Base-by-base conservation (phyloP, 1,284 basidiomycete species). In the Cryptococcus sp. region DNA sequence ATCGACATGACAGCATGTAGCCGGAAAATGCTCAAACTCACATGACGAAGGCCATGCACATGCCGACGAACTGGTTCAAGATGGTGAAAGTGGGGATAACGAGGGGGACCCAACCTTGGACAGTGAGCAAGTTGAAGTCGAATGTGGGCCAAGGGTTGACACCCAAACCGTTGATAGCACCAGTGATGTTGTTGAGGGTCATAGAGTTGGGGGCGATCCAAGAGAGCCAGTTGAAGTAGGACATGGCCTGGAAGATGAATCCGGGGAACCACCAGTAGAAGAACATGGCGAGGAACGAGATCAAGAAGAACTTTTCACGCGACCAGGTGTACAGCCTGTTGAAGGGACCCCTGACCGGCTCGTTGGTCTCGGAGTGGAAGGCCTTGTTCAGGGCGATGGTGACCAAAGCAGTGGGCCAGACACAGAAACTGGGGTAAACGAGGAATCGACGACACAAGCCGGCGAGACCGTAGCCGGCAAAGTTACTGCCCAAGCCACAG, bases 191-290 rank as follows among this genome's bases (percentile, higher is more conserved):
- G 55, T 57, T 61, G n/a, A 71, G 53, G 2, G 48, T 50, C 25
- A 66, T 50, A 50, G 70, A 68, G 56, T 69, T 68, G 15, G 84
- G 84, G 38, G 74, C 78, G 64, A 86, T 85, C 85, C 85, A 86
- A 61, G 80, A 81, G 19, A 85, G 80, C 85, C 85, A 86, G 64
- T 82, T 83, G 72, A 86, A 86, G 60, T 78, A 81, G 13, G 81
- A 81, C 7, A 85, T 76, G 13, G 80, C 82, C 15, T 57, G 58
- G 59, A 78, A 77, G 48, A 80, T 59, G 60, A 72, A 79, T 48
- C 69, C 72, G 19, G 78, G 78, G 71, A 81, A 76, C 74, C 74
- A 80, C 65, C 71, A 80, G 57, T 70, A 76, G 53, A 73, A 48
- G 50, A 80, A 72, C 78, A 80, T 79, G 48, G 65, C 60, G 16